Conservation (phyloP, 495 filamentous ascomycete genomes). For the Lentithecium fluviatile region DNA sequence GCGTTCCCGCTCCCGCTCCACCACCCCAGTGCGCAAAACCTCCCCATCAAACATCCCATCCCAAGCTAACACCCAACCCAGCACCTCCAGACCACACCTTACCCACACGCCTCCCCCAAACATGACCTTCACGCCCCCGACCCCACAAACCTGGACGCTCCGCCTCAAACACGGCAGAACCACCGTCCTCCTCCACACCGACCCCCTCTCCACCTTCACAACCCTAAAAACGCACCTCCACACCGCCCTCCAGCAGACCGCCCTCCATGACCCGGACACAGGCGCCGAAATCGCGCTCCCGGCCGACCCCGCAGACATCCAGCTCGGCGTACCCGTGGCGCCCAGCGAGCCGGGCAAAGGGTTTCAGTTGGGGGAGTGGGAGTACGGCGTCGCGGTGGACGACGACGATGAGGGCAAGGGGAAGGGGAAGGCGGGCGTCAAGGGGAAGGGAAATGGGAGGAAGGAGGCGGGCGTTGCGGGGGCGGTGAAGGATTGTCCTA, state of each 20-base stretch:
- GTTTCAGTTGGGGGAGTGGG: slow-evolving; percentile 51
- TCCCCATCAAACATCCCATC: background rate
- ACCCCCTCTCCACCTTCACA: slow-evolving; percentile 58
- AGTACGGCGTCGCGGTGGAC: slow-evolving; percentile 29
- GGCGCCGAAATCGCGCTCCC: slow-evolving; percentile 45
- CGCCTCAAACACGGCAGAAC: slow-evolving; percentile 77
- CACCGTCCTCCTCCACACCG: slow-evolving; percentile 71
- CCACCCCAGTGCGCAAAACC: too few relatives aligned
- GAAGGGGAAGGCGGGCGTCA: slow-evolving; percentile 37
- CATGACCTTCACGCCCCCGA: slow-evolving; percentile 39
- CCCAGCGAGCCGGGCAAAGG: slow-evolving; percentile 56
- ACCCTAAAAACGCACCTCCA: slow-evolving; percentile 65
- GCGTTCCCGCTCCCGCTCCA: too few relatives aligned
- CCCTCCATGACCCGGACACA: slow-evolving; percentile 17
- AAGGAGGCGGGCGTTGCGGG: slow-evolving; percentile 34
- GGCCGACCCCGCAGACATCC: slow-evolving; percentile 49
- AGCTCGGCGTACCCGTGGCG: slow-evolving; percentile 57
- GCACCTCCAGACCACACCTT: background rate
- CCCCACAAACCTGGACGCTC: slow-evolving; percentile 57
- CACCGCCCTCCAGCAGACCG: slow-evolving; percentile 49
- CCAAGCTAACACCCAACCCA: background rate
- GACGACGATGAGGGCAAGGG: slow-evolving; percentile 37
- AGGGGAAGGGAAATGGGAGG: slow-evolving; percentile 29
- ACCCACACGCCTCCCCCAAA: slow-evolving; percentile 3
- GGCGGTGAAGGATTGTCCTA: slow-evolving; percentile 45